Conservation (phyloP, 2,329 filamentous ascomycete genomes). For the Pestalotiopsis sp. region DNA sequence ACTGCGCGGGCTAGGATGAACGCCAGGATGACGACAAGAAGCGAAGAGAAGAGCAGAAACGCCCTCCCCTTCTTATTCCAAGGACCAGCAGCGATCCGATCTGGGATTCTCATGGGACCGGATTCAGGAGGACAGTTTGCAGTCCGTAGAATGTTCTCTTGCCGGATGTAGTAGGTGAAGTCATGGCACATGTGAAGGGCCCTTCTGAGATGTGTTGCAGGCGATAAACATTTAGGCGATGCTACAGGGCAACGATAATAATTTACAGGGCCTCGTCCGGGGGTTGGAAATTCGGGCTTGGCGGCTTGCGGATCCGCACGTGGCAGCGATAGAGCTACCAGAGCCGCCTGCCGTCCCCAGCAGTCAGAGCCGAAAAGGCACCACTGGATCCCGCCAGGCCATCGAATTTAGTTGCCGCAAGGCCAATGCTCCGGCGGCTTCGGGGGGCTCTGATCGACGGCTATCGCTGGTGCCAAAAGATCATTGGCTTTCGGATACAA, state of each 20-base stretch:
- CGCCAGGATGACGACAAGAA: constrained; percentile 28
- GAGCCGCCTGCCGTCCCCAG: constrained; percentile 8
- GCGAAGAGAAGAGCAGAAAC: constrained; percentile 19
- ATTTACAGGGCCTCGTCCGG: neutral
- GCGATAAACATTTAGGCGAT: neutral
- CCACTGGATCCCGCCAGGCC: neutral
- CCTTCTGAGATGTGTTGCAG: neutral
- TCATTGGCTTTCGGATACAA: neutral
- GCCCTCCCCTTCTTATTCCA: constrained; percentile 7
- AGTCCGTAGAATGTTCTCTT: neutral
- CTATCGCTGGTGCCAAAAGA: neutral
- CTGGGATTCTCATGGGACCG: neutral
- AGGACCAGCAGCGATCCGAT: neutral
- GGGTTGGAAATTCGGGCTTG: neutral
- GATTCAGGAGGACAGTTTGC: constrained; percentile 2
- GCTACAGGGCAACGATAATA: neutral
- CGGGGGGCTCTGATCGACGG: neutral
- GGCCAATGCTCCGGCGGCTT: neutral
- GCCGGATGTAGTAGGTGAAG: constrained; percentile 11
- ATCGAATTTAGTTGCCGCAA: neutral
- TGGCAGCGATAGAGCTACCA: neutral
- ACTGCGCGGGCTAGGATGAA: constrained; percentile 26
- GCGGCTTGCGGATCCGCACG: neutral
- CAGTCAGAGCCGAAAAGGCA: constrained; percentile 2
- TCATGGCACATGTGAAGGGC: constrained; percentile 1